phyloP scores from a whole-genome alignment of 108 stramenopile genomes.

The Nitzschia putrida region DNA sequence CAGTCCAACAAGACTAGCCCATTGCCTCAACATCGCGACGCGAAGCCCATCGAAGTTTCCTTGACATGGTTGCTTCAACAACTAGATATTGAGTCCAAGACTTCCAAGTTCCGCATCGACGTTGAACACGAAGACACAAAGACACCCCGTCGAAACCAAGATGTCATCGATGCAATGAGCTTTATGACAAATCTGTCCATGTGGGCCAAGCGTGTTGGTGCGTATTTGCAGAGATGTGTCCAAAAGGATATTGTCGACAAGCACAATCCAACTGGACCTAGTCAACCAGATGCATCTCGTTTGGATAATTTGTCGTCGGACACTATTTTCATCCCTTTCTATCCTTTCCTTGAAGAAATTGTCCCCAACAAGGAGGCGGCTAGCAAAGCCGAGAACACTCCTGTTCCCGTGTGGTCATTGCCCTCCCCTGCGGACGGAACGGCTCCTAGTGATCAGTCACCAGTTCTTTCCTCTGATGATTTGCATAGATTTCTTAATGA shows the following conservation, averaged over 20 bases:
- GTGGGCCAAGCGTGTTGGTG: constrained; percentile 35
- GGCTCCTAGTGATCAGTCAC: not conserved
- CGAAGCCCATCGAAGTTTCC: constrained; percentile 48
- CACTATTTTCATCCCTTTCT: constrained; percentile 60
- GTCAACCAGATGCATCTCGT: not conserved
- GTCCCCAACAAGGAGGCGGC: not conserved
- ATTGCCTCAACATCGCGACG: constrained; percentile 7
- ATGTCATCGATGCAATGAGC: constrained; percentile 48
- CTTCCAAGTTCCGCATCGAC: constrained; percentile 55
- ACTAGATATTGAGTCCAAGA: constrained; percentile 33
- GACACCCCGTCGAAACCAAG: constrained; percentile 68
- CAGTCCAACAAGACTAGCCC: constrained; percentile 38
- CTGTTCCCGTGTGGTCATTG: not conserved
- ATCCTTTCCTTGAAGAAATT: constrained; percentile 56
- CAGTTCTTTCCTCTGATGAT: constrained; percentile 39
- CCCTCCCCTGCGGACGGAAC: not conserved
- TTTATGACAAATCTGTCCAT: constrained; percentile 32
- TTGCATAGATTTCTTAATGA: constrained; percentile 44
- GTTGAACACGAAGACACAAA: constrained; percentile 28
- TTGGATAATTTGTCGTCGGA: constrained; percentile 6
- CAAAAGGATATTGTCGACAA: constrained; percentile 11
- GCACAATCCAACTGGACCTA: constrained; percentile 31
- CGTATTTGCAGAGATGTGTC: constrained; percentile 12
- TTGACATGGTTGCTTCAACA: constrained; percentile 69
- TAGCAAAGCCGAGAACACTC: not conserved